phyloP scores from a whole-genome alignment of 352 stramenopile genomes.

The Globisporangium heterothallicum region DNA sequence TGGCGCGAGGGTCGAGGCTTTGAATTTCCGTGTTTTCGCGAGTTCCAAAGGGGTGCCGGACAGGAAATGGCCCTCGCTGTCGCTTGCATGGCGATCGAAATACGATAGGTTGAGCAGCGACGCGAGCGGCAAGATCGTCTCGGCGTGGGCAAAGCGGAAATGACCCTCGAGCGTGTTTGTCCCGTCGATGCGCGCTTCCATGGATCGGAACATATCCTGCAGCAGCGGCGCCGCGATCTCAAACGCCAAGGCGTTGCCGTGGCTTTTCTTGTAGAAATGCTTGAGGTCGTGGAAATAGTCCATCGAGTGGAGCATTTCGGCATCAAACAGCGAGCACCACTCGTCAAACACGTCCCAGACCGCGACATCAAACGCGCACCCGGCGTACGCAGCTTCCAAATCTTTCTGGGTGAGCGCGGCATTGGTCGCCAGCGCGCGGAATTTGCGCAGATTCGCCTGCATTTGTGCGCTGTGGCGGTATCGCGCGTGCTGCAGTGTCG shows the following conservation, averaged over 20 bases:
- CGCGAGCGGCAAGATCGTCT: slow-evolving; percentile 74
- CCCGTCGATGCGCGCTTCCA: slow-evolving; percentile 37
- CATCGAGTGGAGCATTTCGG: slow-evolving; percentile 65
- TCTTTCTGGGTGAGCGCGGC: slow-evolving; percentile 39
- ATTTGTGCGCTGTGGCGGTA: slow-evolving; percentile 55
- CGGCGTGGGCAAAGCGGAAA: slow-evolving; percentile 83
- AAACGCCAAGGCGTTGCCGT: slow-evolving; percentile 61
- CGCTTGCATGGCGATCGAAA: slow-evolving; percentile 54
- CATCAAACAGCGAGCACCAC: slow-evolving; percentile 68
- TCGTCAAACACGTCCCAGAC: slow-evolving; percentile 33
- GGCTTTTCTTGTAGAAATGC: slow-evolving; percentile 82
- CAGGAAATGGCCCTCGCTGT: slow-evolving; percentile 54
- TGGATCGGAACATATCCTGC: slow-evolving; percentile 52
- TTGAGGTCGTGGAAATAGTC: slow-evolving; percentile 87
- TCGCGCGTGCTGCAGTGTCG: slow-evolving; percentile 43
- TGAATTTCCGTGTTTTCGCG: slow-evolving; percentile 45
- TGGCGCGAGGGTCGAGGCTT: slow-evolving; percentile 48
- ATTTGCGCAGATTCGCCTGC: slow-evolving; percentile 39
- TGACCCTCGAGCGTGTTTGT: slow-evolving; percentile 40
- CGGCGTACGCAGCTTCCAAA: slow-evolving; percentile 72
- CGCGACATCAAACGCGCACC: slow-evolving; percentile 76
- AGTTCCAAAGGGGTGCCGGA: slow-evolving; percentile 48
- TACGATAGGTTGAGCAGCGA: slow-evolving; percentile 70
- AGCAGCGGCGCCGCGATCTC: slow-evolving; percentile 73
- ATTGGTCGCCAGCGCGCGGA: slow-evolving; percentile 23